Base-by-base conservation (phyloP, 208 protist genomes). In the Naegleria fowleri region DNA sequence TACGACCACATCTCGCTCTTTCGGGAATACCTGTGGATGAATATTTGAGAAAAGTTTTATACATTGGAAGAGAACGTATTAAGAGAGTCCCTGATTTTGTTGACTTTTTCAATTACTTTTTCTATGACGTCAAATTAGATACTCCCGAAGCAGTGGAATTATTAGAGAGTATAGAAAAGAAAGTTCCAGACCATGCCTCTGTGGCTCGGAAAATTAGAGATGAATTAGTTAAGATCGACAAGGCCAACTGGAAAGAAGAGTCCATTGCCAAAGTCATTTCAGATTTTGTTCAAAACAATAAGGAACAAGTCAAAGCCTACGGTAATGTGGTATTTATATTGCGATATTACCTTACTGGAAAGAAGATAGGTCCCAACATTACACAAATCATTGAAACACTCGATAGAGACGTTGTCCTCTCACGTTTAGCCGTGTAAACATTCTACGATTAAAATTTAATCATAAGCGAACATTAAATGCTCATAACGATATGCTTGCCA, bases 21-120 rank as follows among this genome's bases (percentile, higher is more conserved):
- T 13, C 7, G 0, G 7, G 6, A 36, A 79, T 79, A 19, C 13
- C 13, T 36, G 29, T 36, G 0, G 67, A 79, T 36, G 29, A 79
- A 36, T 79, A 79, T 79, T 79, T 79, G 9, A 79, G 67, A 79
- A 79, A 79, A 33, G 25, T 79, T 79, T 25, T 79, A 79, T 79
- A 36, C n/a, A 79, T 79, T 79, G 67, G 67, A 79, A 0, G 67
- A 36, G 67, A 79, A 79, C 19, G 67, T 36, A 36, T 79, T 3
- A 79, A 79, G 29, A 29, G 67, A 2, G 67, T 79, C 6, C 67
- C 67, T 36, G 67, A 79, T 79, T 79, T 79, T 79, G 67, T 79
- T 36, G 67, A 79, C 9, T 79, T 79, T 33, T 79, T 79, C n/a
- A n/a, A 79, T 33, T 79, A 79, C n/a, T 79, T 79, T n/a, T 79